Base-by-base conservation (phyloP, 78 protist genomes). In the Dictyostelium firmibasis region DNA sequence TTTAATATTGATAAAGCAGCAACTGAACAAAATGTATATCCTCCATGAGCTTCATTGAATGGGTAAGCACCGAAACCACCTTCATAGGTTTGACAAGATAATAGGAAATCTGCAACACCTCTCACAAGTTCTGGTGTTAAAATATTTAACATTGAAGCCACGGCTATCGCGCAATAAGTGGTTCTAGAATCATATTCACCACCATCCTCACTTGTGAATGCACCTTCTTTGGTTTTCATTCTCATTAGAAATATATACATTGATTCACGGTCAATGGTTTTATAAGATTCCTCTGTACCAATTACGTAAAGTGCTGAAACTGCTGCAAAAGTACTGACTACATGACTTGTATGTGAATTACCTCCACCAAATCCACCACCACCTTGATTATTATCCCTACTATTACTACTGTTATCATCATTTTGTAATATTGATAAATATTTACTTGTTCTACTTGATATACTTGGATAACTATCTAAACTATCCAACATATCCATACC, bases 31-130 rank as follows among this genome's bases (percentile, higher is more conserved):
- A 91, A 99, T 0, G 99, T 91, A 81, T 99, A 99, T 16, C 99
- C 99, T 35, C 99, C 99, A 91, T 99, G 99, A 5, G 99, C 99
- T 92, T 99, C 99, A 20, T 78, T 62, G 20, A 97, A 97, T 8
- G 99, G 99, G 31, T 50, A 53, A 23, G 98, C 99, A 47, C 97
- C 98, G 47, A 99, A 29, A 4, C 99, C 99, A 38, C 99, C 99
- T 70, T 99, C 99, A 83, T 96, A 99, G 4, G 99, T 98, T 84
- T 99, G 99, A 69, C 99, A 98, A 1, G 69, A 0, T 3, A 35
- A 92, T 14, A 99, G 29, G 75, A 78, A 98, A 27, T 93, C 95
- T 0, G 89, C 96, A 0, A 96, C 84, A 27, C 96, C 97, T 1
- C 1, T 31, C 2, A 25, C 13, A 14, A 98, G 70, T 35, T 83